These are phyloP conservation scores for Talaromyces albobiverticillius DNA, from an alignment of 2,329 filamentous ascomycete species.

Conservation along the genomic window DNA sequence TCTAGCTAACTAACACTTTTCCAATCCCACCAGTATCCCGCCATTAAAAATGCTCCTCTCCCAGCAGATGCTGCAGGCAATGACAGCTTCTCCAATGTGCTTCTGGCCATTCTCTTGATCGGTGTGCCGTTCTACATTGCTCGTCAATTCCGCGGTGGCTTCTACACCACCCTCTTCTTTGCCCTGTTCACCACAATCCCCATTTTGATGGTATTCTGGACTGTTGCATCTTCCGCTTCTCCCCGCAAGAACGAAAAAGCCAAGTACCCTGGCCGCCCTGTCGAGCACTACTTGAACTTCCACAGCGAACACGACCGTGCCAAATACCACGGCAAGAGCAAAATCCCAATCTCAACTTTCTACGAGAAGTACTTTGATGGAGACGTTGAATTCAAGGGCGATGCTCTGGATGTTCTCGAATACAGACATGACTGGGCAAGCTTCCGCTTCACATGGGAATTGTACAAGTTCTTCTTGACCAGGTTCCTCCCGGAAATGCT, in stretches of 20 bases:
- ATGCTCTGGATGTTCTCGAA: constrained; percentile 83
- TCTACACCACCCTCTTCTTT: constrained; percentile 87
- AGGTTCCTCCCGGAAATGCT: constrained; percentile 87
- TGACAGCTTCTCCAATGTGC: constrained; percentile 81
- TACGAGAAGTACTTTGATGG: constrained; percentile 97
- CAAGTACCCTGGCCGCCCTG: constrained; percentile 75
- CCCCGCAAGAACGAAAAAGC: constrained; percentile 93
- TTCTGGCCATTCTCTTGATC: constrained; percentile 68
- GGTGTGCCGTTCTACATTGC: constrained; percentile 75
- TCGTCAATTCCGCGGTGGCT: constrained; percentile 78
- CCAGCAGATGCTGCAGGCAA: constrained; percentile 82
- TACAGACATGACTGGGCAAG: constrained; percentile 96
- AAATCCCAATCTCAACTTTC: constrained; percentile 70
- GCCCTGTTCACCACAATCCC: constrained; percentile 74
- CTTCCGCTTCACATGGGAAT: constrained; percentile 81
- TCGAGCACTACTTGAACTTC: constrained; percentile 75
- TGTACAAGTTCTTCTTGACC: constrained; percentile 86
- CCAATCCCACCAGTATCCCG: constrained; percentile 61
- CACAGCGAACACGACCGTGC: constrained; percentile 45
- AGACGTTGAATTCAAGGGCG: constrained; percentile 92
- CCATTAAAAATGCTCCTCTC: constrained; percentile 91
- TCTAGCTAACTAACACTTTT: background rate
- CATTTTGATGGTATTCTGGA: constrained; percentile 79
- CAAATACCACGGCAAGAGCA: constrained; percentile 49
- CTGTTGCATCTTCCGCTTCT: constrained; percentile 72